These are phyloP conservation scores for Fusarium humuli DNA, from an alignment of 2,329 filamentous ascomycete genomes.

Conservation along the genomic window DNA sequence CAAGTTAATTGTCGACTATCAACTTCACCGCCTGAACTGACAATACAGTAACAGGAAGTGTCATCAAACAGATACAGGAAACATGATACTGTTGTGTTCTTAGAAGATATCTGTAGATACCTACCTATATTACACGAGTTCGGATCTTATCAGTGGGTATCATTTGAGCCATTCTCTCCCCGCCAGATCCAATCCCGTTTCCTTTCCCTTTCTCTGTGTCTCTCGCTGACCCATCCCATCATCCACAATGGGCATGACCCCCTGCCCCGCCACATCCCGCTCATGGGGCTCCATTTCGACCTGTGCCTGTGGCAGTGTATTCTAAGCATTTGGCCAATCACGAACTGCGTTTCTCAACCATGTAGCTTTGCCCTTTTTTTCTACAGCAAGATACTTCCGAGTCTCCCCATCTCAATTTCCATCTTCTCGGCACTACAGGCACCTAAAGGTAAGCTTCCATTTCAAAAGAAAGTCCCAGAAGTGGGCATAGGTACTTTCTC, in stretches of 20 bases:
- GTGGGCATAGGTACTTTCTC: slow-evolving; percentile 28
- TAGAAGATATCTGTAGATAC: neutral
- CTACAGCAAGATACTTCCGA: slow-evolving; percentile 33
- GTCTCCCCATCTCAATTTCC: slow-evolving; percentile 37
- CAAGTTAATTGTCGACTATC: slow-evolving; percentile 7
- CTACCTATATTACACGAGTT: neutral
- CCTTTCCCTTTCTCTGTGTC: slow-evolving; percentile 1
- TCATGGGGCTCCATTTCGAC: slow-evolving; percentile 18
- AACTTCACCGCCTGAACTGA: slow-evolving; percentile 11
- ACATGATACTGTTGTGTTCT: neutral
- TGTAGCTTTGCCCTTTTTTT: slow-evolving; percentile 19
- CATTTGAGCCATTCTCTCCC: slow-evolving; percentile 16
- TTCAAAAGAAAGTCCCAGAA: slow-evolving; percentile 36
- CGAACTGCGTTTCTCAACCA: neutral
- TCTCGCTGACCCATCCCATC: slow-evolving; percentile 16
- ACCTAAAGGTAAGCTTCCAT: slow-evolving; percentile 10
- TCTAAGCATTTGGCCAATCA: slow-evolving; percentile 19
- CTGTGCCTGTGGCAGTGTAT: slow-evolving; percentile 37
- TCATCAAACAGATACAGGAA: neutral
- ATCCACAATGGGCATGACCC: slow-evolving; percentile 22
- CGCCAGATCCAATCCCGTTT: slow-evolving; percentile 2
- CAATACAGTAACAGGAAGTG: neutral
- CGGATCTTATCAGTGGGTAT: slow-evolving; percentile 30
- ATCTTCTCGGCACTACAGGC: neutral
- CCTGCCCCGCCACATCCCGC: slow-evolving; percentile 44